phyloP scores from a whole-genome alignment of 768 basidiomycete species.

The Macrolepiota fuliginosa region DNA sequence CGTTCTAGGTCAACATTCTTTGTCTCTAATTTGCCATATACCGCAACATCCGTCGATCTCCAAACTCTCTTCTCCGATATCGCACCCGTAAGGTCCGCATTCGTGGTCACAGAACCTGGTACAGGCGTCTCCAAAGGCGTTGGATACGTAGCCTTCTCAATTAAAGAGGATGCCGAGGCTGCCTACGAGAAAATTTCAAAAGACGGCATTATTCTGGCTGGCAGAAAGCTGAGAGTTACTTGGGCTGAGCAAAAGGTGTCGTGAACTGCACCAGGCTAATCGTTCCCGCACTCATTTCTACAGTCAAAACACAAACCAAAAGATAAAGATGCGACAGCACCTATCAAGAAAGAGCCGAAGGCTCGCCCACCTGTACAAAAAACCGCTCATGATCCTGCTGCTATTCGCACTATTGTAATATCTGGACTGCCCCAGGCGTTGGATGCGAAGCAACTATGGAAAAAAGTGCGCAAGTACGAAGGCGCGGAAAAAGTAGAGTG shows the following conservation, averaged over 20 bases:
- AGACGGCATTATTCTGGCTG: conserved; percentile 64
- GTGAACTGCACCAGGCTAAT: conserved; percentile 15
- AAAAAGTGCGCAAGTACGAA: conserved; percentile 77
- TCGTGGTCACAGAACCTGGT: conserved; percentile 82
- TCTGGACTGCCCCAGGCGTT: conserved; percentile 67
- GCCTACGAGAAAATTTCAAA: conserved; percentile 64
- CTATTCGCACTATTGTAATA: conserved; percentile 77
- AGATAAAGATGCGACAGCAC: conserved; percentile 31
- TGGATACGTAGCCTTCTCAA: conserved; percentile 91
- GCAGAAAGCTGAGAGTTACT: conserved; percentile 67
- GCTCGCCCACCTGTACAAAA: conserved; percentile 32
- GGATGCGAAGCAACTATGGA: conserved; percentile 73
- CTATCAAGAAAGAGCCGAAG: conserved; percentile 37
- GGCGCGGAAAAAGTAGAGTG: conserved; percentile 79
- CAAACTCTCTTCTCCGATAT: conserved; percentile 94
- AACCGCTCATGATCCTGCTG: conserved; percentile 64
- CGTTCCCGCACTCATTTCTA: neutral
- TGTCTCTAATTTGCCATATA: conserved; percentile 90
- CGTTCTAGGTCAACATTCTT: conserved; percentile 75
- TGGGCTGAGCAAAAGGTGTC: conserved; percentile 81
- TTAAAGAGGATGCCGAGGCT: conserved; percentile 82
- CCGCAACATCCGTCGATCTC: conserved; percentile 86
- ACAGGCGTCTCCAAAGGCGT: conserved; percentile 87
- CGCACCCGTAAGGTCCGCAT: conserved; percentile 91
- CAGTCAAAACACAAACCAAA: conserved; percentile 27